A percentile compares a stretch with the other conserved stretches of the same genome.
Evolutionary conservation across 2,329 filamentous ascomycete genomes (phyloP).

Genomic region (Moelleriella libera): DNA sequence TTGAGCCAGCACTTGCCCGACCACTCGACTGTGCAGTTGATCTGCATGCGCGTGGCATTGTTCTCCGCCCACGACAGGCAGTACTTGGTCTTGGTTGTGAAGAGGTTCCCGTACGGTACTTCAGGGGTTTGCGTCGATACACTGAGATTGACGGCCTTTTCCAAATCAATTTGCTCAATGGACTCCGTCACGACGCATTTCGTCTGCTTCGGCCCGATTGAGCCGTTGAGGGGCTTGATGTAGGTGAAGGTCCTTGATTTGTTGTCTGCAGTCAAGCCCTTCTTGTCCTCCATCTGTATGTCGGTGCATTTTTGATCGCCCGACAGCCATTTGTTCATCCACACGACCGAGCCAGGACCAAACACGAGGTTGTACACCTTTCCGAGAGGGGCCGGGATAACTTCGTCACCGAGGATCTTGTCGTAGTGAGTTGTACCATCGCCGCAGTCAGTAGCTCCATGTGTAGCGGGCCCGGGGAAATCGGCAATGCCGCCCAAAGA

Average conservation of each 20-base stretch:
- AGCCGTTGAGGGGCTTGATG: constrained; percentile 74
- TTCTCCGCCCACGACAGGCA: constrained; percentile 85
- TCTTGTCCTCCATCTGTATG: constrained; percentile 75
- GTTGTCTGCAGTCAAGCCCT: constrained; percentile 61
- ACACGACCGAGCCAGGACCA: constrained; percentile 62
- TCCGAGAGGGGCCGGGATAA: constrained; percentile 74
- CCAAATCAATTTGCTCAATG: constrained; percentile 72
- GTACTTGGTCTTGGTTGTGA: constrained; percentile 85
- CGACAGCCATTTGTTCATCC: constrained; percentile 76
- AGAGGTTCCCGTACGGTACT: constrained; percentile 86
- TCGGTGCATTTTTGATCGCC: constrained; percentile 82
- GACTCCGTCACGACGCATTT: constrained; percentile 83
- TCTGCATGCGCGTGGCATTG: constrained; percentile 71
- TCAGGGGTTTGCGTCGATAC: constrained; percentile 83
- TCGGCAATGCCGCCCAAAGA: constrained; percentile 36
- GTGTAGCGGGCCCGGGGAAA: constrained; percentile 73
- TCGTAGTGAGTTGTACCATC: constrained; percentile 73
- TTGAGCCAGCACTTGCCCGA: constrained; percentile 96
- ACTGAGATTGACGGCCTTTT: constrained; percentile 73
- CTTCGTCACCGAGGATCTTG: constrained; percentile 70
- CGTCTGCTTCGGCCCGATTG: constrained; percentile 85
- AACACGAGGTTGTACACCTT: constrained; percentile 86
- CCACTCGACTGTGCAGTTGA: constrained; percentile 91
- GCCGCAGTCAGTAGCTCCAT: constrained; percentile 73
- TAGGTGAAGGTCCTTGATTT: constrained; percentile 67